A percentile compares a stretch with the other conserved stretches of the same genome.
Evolutionary conservation across 1,284 basidiomycete species (phyloP).

Genomic region (Malassezia sympodialis): DNA sequence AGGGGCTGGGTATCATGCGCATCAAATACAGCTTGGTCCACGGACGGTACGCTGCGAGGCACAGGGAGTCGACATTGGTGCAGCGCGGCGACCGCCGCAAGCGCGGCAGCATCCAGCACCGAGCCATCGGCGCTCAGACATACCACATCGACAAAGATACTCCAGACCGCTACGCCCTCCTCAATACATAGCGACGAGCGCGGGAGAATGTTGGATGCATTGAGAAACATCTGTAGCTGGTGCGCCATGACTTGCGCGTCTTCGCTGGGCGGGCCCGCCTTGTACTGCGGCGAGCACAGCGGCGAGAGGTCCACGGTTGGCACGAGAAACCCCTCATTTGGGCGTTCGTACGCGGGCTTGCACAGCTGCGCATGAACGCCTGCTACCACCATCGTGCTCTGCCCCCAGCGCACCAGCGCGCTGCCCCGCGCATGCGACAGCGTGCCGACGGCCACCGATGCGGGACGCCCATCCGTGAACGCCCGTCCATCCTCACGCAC

Average conservation of each 20-base stretch:
- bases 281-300: conserved; percentile 81
- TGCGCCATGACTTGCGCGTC: conserved; percentile 31
- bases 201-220: conserved; percentile 52
- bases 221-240: conserved; percentile 55
- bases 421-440: conserved; percentile 8
- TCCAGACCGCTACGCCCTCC: conserved; percentile 71
- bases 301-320: conserved; percentile 84
- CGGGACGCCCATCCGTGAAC: background rate
- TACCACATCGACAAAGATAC: conserved; percentile 80
- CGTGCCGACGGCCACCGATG: conserved; percentile 5
- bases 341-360: conserved; percentile 6
- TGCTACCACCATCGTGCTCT: conserved; percentile 11
- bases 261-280: conserved; percentile 69
- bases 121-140: conserved; percentile 97
- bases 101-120: conserved; percentile 74
- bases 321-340: conserved; percentile 18
- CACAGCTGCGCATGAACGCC: conserved; percentile 8
- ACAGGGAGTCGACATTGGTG: conserved; percentile 62
- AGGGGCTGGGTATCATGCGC: conserved; percentile 52
- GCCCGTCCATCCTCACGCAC: conserved; percentile 18
- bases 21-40: conserved; percentile 57
- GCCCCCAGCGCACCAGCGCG: conserved; percentile 13
- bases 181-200: conserved; percentile 67
- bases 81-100: conserved; percentile 78
- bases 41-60: conserved; percentile 59